Evolutionary conservation across 257 asterid species (phyloP).

Genomic region (Osmanthus fragrans): DNA sequence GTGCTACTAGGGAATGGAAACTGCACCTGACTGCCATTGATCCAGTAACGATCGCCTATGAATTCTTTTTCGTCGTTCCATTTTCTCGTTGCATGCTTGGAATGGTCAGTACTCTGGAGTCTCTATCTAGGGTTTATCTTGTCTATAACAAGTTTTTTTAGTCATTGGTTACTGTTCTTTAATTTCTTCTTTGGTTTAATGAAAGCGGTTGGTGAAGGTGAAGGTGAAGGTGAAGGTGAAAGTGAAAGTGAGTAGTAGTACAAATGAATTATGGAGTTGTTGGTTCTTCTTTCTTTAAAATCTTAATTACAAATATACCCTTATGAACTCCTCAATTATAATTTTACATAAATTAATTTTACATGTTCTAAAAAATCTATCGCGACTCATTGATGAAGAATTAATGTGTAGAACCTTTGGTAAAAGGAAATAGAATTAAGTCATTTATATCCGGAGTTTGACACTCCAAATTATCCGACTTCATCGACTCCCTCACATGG

Average conservation of each 20-base stretch:
- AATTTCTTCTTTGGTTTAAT: background rate
- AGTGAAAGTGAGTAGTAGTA: slow-evolving; percentile 21
- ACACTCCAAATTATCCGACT: too few species aligned
- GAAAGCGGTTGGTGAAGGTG: slow-evolving; percentile 40
- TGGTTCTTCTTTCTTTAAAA: slow-evolving; percentile 17
- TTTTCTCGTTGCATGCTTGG: background rate
- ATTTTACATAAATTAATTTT: background rate
- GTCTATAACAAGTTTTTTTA: slow-evolving; percentile 18
- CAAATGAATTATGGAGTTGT: slow-evolving; percentile 24
- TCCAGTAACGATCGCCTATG: background rate
- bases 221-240: slow-evolving; percentile 37
- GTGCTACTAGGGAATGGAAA: slow-evolving; percentile 53
- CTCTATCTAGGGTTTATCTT: slow-evolving; percentile 25
- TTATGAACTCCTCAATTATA: too few species aligned
- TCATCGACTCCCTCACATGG: too few species aligned
- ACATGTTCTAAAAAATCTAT: too few species aligned
- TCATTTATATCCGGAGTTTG: too few species aligned
- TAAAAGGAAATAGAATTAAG: too few species aligned
- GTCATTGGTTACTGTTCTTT: background rate
- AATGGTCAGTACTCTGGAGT: slow-evolving; percentile 11
- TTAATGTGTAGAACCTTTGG: too few species aligned
- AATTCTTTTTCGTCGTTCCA: slow-evolving; percentile 29
- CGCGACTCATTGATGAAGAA: too few species aligned
- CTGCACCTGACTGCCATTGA: slow-evolving; percentile 55
- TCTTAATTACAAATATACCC: background rate